Percentiles rank a stretch among this genome's conserved stretches.
Evolutionary conservation across 2,329 filamentous ascomycete species (phyloP).

Genomic region (Curvularia verruculosa): DNA sequence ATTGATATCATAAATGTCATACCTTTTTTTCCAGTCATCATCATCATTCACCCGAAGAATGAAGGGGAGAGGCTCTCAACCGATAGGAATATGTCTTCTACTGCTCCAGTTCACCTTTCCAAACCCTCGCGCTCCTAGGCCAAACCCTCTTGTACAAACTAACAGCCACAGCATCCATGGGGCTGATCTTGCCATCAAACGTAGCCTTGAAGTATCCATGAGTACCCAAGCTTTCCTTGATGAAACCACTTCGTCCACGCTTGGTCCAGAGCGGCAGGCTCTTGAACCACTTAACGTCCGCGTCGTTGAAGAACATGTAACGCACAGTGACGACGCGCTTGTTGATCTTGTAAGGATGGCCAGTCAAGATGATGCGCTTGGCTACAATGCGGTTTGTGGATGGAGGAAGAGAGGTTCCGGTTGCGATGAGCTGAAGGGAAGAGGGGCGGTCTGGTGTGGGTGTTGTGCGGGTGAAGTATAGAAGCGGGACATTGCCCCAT

Average conservation of each 20-base stretch:
- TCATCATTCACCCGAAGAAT: no score
- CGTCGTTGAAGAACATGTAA: constrained; percentile 99
- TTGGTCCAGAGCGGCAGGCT: constrained; percentile 93
- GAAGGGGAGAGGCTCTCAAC: no score
- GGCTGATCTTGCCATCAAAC: constrained; percentile 95
- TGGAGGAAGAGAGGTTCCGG: constrained; percentile 84
- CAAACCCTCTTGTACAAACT: constrained; percentile 65
- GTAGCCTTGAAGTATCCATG: constrained; percentile 99
- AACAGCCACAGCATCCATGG: constrained; percentile 90
- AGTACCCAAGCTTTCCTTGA: constrained; percentile 93
- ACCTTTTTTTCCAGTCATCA: neutral
- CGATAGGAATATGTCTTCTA: no score
- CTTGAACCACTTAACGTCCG: constrained; percentile 98
- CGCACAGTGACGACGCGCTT: constrained; percentile 95
- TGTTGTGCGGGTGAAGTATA: constrained; percentile 77
- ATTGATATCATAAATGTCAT: constrained; percentile 21
- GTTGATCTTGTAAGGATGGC: constrained; percentile 98
- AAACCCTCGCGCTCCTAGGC: constrained; percentile 68
- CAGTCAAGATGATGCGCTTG: constrained; percentile 91
- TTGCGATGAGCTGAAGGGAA: constrained; percentile 75
- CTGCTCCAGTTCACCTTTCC: constrained; percentile 36
- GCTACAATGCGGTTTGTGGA: constrained; percentile 78
- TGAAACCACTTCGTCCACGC: constrained; percentile 82
- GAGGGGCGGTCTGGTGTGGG: constrained; percentile 39
- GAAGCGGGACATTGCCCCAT: constrained; percentile 88